Conservation (phyloP, 345 rosid species). For the Eucalyptus paniculata region DNA sequence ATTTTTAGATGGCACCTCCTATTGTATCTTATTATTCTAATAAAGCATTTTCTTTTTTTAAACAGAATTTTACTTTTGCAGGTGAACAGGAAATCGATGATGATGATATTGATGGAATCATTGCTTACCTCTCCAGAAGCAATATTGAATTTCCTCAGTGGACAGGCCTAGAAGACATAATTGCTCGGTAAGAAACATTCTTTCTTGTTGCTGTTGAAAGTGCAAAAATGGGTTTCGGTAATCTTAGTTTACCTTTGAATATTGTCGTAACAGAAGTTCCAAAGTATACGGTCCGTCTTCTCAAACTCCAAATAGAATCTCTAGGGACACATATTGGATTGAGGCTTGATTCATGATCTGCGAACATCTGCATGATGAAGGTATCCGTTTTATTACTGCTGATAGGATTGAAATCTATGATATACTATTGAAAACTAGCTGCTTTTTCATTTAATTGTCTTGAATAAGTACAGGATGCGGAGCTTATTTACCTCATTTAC, state of each 20-base stretch:
- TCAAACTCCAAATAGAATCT: constrained; percentile 65
- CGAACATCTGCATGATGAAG: constrained; percentile 51
- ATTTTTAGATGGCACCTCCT: neutral
- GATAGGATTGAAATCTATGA: neutral
- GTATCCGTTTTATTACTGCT: neutral
- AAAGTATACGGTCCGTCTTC: constrained; percentile 70
- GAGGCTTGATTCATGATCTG: constrained; percentile 76
- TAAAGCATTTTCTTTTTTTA: neutral
- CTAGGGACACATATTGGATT: constrained; percentile 73
- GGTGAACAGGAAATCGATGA: neutral
- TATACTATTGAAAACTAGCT: neutral
- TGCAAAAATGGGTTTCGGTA: neutral
- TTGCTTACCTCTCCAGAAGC: constrained; percentile 85
- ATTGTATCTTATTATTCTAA: neutral
- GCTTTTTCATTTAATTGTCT: neutral
- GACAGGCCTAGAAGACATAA: constrained; percentile 44
- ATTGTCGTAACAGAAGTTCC: constrained; percentile 87
- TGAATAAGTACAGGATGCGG: neutral
- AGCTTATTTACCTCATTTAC: constrained; percentile 61
- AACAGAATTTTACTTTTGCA: neutral
- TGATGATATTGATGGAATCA: neutral
- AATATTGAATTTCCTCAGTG: constrained; percentile 62
- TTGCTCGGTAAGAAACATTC: constrained; percentile 2
- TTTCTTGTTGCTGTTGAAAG: neutral
- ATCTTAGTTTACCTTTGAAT: constrained; percentile 51